A percentile compares a stretch with the other conserved stretches of the same genome.
Conservation (phyloP, 1,284 basidiomycete genomes). For the Cerioporus squamosus region DNA sequence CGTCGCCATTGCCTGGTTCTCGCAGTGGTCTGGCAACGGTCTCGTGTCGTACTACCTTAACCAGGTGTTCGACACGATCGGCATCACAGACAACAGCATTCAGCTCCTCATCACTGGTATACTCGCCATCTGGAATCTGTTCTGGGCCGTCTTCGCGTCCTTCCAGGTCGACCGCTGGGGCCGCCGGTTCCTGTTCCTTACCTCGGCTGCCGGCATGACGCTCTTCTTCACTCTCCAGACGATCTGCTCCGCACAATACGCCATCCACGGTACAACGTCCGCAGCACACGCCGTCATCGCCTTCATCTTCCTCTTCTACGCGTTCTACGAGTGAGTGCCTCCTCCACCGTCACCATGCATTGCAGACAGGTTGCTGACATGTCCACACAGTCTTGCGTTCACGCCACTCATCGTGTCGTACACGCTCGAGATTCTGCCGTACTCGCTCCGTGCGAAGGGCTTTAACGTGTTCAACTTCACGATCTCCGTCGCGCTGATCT, state of each 20-base stretch:
- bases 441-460: conserved; percentile 76
- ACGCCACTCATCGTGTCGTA: conserved; percentile 77
- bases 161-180: conserved; percentile 63
- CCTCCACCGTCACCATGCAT: background rate
- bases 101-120: conserved; percentile 48
- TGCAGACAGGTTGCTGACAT: background rate
- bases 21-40: conserved; percentile 78
- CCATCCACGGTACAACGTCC: conserved; percentile 41
- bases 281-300: conserved; percentile 74
- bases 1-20: conserved; percentile 72
- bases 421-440: conserved; percentile 77
- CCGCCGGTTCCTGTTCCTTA: conserved; percentile 68
- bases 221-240: conserved; percentile 76
- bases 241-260: conserved; percentile 67
- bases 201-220: conserved; percentile 68
- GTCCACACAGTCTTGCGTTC: conserved; percentile 59
- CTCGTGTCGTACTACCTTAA: conserved; percentile 78
- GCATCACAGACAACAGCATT: conserved; percentile 62
- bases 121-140: conserved; percentile 77
- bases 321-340: conserved; percentile 60
- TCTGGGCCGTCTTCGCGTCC: conserved; percentile 63
- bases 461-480: conserved; percentile 74
- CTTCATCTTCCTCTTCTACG: conserved; percentile 80
- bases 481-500: conserved; percentile 69
- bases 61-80: conserved; percentile 72